These are phyloP conservation scores for Aspergillus floridensis DNA, from an alignment of 2,329 filamentous ascomycete genomes.

Conservation along the genomic window DNA sequence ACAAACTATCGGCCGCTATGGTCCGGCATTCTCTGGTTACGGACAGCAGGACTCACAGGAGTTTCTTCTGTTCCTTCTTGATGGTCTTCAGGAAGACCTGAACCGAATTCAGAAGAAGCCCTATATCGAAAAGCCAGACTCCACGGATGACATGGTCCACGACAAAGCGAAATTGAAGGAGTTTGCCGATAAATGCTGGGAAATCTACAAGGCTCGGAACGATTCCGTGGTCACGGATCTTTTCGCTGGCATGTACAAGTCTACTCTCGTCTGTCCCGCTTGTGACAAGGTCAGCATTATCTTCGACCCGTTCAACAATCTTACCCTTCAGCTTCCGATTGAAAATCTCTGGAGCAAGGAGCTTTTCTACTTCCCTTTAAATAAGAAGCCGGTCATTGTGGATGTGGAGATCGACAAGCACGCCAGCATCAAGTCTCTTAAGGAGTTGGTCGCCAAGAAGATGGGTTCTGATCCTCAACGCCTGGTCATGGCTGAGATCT, in stretches of 20 bases:
- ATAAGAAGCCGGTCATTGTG: slow-evolving; percentile 67
- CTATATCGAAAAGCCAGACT: slow-evolving; percentile 96
- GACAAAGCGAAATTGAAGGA: slow-evolving; percentile 75
- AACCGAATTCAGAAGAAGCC: slow-evolving; percentile 94
- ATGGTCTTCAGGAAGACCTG: slow-evolving; percentile 91
- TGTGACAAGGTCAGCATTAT: slow-evolving; percentile 97
- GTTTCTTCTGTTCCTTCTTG: slow-evolving; percentile 90
- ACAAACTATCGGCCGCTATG: slow-evolving; percentile 72
- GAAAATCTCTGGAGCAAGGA: slow-evolving; percentile 75
- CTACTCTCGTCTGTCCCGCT: slow-evolving; percentile 84
- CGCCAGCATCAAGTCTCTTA: slow-evolving; percentile 56
- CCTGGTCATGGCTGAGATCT: slow-evolving; percentile 83
- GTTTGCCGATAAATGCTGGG: slow-evolving; percentile 85
- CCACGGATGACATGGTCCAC: slow-evolving; percentile 90
- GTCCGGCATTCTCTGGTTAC: slow-evolving; percentile 86
- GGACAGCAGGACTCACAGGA: slow-evolving; percentile 97
- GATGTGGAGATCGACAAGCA: slow-evolving; percentile 73
- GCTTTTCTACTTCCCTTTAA: slow-evolving; percentile 74
- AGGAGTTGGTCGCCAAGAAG: slow-evolving; percentile 55
- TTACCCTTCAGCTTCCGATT: slow-evolving; percentile 86
- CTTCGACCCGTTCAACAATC: slow-evolving; percentile 94
- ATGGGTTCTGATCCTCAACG: slow-evolving; percentile 48
- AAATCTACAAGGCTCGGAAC: slow-evolving; percentile 87
- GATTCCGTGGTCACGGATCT: slow-evolving; percentile 94
- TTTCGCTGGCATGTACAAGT: slow-evolving; percentile 98